These are phyloP conservation scores for Curvularia sp. DNA, from an alignment of 2,329 filamentous ascomycete species.

Conservation along the genomic window DNA sequence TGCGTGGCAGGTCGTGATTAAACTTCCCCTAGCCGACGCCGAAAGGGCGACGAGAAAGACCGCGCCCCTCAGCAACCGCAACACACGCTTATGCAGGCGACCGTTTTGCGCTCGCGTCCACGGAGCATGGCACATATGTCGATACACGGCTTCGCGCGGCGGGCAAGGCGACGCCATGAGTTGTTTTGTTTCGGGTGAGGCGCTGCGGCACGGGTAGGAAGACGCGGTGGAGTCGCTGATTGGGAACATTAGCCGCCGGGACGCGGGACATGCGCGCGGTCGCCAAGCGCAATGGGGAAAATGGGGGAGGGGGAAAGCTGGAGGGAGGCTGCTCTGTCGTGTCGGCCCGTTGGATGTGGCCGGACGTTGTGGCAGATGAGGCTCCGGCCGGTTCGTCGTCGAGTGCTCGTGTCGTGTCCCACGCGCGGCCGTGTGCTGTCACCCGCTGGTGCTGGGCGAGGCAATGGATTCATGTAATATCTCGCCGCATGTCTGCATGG, in stretches of 20 bases:
- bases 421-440: not conserved
- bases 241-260: slow-evolving; percentile 28
- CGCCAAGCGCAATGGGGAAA: slow-evolving; percentile 5
- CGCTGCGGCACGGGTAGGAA: slow-evolving; percentile 16
- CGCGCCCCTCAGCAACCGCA: not conserved
- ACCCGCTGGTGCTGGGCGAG: slow-evolving; percentile 7
- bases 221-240: slow-evolving; percentile 18
- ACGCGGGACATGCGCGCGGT: slow-evolving; percentile 13
- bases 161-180: not conserved
- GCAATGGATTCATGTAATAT: slow-evolving; percentile 18
- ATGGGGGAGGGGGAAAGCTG: not conserved
- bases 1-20: not conserved
- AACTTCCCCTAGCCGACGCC: not conserved
- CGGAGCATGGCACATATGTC: not conserved
- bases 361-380: not conserved
- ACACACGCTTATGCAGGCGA: not conserved
- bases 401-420: too few relatives aligned
- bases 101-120: not conserved
- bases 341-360: not conserved
- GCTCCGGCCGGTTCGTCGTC: not conserved
- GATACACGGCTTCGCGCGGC: not conserved
- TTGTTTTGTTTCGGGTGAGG: slow-evolving; percentile 23
- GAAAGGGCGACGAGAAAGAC: not conserved
- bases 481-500: slow-evolving; percentile 12
- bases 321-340: not conserved